Evolutionary conservation across 768 basidiomycete genomes (phyloP).

Genomic region (Paxillus involutus): DNA sequence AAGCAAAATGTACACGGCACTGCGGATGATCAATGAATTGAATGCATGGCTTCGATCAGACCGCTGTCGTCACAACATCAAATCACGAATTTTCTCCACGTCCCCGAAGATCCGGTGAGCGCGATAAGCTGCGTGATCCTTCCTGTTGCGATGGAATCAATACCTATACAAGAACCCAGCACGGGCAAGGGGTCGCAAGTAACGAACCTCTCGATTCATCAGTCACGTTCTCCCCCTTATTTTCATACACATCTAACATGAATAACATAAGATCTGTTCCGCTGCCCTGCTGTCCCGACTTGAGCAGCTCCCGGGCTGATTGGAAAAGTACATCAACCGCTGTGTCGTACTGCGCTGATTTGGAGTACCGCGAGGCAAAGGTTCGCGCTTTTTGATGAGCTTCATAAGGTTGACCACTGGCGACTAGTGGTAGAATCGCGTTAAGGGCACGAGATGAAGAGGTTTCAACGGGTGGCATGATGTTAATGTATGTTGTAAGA

Average conservation of each 20-base stretch:
- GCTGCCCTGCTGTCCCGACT: conserved; percentile 84
- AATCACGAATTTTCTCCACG: conserved; percentile 88
- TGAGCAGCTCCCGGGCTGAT: conserved; percentile 83
- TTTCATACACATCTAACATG: conserved; percentile 82
- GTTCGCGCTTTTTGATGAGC: conserved; percentile 97
- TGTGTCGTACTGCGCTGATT: conserved; percentile 76
- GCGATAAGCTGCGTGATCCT: conserved; percentile 91
- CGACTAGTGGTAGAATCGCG: conserved; percentile 74
- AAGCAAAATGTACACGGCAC: background rate
- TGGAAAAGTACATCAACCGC: conserved; percentile 95
- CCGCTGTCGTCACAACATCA: background rate
- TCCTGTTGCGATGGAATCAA: conserved; percentile 43
- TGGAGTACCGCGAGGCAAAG: conserved; percentile 85
- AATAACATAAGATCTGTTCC: conserved; percentile 84
- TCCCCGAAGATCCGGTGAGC: conserved; percentile 70
- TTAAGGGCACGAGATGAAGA: conserved; percentile 67
- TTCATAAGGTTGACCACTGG: conserved; percentile 75
- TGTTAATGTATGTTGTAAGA: conserved; percentile 12
- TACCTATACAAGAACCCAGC: background rate
- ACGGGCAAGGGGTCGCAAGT: conserved; percentile 12
- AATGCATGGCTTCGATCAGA: conserved; percentile 6
- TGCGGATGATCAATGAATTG: conserved; percentile 1
- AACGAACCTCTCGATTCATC: conserved; percentile 79
- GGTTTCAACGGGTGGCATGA: conserved; percentile 24
- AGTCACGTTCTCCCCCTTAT: conserved; percentile 65